Evolutionary conservation across 495 filamentous ascomycete species (phyloP).

Genomic region (Aspergillus sclerotiicarbonarius): DNA sequence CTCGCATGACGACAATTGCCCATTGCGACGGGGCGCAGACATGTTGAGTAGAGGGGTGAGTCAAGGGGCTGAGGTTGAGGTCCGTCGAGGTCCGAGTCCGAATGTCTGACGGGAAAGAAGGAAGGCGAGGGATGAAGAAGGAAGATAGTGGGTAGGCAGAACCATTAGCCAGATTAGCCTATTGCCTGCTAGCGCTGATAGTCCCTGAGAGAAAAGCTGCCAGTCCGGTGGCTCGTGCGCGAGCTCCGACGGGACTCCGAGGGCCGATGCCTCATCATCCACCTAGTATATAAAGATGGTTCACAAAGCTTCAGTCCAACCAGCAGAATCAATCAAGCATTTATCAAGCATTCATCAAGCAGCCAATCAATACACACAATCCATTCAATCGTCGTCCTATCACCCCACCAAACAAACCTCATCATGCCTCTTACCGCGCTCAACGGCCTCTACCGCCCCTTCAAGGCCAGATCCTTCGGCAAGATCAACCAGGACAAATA

Average conservation of each 20-base stretch:
- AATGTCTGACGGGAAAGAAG: neutral
- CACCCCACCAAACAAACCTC: neutral
- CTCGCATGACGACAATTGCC: constrained; percentile 42
- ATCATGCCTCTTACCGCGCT: neutral
- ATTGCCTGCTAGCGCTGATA: neutral
- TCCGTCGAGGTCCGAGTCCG: neutral
- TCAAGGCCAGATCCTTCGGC: neutral
- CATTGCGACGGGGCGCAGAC: constrained; percentile 34
- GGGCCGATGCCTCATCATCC: neutral
- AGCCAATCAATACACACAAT: too few relatives aligned
- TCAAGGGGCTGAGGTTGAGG: neutral
- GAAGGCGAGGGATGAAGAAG: neutral
- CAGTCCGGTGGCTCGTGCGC: constrained; percentile 3
- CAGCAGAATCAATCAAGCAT: neutral
- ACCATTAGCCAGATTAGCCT: too few relatives aligned
- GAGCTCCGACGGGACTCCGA: too few relatives aligned
- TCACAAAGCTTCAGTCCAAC: neutral
- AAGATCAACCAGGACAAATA: neutral
- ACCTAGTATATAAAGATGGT: too few relatives aligned
- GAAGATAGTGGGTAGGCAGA: too few relatives aligned
- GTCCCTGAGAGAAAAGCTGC: too few relatives aligned
- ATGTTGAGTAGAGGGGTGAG: constrained; percentile 9
- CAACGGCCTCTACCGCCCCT: neutral
- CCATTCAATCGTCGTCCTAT: too few relatives aligned
- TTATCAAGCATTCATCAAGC: too few relatives aligned